Evolutionary conservation across 768 basidiomycete genomes (phyloP).

Genomic region (Podaxis sp.): DNA sequence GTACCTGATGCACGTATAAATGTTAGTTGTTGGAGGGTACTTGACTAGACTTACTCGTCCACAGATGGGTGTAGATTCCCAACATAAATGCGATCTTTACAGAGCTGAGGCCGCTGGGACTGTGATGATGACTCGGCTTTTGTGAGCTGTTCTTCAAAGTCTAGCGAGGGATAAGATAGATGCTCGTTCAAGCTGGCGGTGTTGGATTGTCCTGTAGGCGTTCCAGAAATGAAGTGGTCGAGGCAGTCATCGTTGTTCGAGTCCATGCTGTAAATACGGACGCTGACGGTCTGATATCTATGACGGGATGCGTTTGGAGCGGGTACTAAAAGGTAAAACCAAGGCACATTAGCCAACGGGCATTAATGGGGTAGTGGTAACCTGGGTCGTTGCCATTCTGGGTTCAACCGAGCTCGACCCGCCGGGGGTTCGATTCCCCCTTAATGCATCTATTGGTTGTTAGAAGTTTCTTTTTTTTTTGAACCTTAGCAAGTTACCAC

Average conservation of each 20-base stretch:
- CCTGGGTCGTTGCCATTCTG: slow-evolving; percentile 20
- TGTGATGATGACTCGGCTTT: slow-evolving; percentile 3
- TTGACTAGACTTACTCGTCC: slow-evolving; percentile 62
- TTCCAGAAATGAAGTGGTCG: slow-evolving; percentile 6
- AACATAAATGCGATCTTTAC: slow-evolving; percentile 82
- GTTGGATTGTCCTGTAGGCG: not conserved
- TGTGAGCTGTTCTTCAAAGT: not conserved
- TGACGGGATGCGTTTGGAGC: not conserved
- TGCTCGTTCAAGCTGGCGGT: not conserved
- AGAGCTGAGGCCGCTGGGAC: slow-evolving; percentile 17
- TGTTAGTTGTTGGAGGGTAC: not conserved
- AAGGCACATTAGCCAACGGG: not conserved
- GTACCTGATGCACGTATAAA: slow-evolving; percentile 50
- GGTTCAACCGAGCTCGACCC: slow-evolving; percentile 49
- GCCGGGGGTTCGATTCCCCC: slow-evolving; percentile 88
- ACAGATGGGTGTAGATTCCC: slow-evolving; percentile 87
- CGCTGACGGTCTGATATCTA: not conserved
- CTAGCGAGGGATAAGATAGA: slow-evolving; percentile 9
- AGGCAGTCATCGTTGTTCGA: slow-evolving; percentile 10
- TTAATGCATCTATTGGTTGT: slow-evolving; percentile 52
- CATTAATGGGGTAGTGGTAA: slow-evolving; percentile 22
- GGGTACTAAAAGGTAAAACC: not conserved
- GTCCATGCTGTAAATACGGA: not conserved
- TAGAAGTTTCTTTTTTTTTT: not conserved
- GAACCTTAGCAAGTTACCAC: not conserved